These are phyloP conservation scores for Vicia sativa DNA, from an alignment of 306 rosid genomes.

Conservation along the genomic window DNA sequence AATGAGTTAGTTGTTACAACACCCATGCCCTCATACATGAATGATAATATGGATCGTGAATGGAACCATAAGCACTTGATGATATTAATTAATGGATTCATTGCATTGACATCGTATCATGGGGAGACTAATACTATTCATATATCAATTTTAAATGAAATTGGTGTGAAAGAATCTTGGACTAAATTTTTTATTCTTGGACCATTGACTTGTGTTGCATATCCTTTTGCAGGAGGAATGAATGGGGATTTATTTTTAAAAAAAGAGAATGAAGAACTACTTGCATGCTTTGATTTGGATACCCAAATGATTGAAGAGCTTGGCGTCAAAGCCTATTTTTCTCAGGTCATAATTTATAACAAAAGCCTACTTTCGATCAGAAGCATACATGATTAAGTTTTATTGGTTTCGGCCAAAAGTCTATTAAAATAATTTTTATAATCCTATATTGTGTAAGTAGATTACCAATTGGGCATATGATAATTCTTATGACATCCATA, in stretches of 20 bases:
- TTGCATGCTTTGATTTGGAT: not conserved
- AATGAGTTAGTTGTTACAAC: not conserved
- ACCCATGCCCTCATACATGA: not conserved
- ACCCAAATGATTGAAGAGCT: not conserved
- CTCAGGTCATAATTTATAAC: not conserved
- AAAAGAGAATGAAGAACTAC: not conserved
- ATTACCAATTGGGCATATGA: too few relatives aligned
- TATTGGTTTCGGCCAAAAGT: not conserved
- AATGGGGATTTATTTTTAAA: not conserved
- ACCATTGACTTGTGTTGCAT: not conserved
- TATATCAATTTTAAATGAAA: not conserved
- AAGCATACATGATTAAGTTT: not conserved
- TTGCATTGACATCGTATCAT: not conserved
- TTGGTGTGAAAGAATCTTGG: not conserved
- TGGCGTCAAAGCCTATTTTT: not conserved
- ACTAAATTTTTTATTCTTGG: not conserved
- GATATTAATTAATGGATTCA: not conserved
- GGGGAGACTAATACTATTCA: not conserved
- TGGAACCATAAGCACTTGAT: not conserved
- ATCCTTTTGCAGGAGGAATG: not conserved
- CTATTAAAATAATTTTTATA: too few relatives aligned
- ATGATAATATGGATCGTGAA: not conserved
- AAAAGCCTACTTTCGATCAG: not conserved
- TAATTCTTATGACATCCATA: too few relatives aligned
- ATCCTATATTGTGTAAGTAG: too few relatives aligned